phyloP scores from a whole-genome alignment of 2,329 filamentous ascomycete species.

The Ilyonectria sp. region DNA sequence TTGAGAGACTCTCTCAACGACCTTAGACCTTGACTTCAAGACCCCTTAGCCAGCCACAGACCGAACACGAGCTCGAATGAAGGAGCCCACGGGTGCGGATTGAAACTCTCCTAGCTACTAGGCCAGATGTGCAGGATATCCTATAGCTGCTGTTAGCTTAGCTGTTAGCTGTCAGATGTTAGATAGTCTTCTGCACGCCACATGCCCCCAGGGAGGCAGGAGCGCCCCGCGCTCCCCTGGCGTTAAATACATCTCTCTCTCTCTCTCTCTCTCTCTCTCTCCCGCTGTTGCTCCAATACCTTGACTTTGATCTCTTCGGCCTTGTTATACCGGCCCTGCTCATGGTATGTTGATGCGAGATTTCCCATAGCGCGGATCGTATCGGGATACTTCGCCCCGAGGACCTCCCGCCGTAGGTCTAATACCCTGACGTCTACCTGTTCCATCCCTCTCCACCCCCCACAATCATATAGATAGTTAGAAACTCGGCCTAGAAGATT shows the following conservation, averaged over 20 bases:
- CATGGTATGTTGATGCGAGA: neutral
- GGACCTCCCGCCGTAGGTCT: neutral
- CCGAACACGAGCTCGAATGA: conserved; percentile 14
- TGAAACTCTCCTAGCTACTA: neutral
- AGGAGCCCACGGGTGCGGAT: conserved; percentile 19
- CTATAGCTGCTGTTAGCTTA: neutral
- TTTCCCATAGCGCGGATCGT: neutral
- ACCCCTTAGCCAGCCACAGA: neutral
- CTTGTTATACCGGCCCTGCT: neutral
- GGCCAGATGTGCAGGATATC: conserved; percentile 7
- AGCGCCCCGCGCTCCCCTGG: conserved; percentile 15
- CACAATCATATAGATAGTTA: conserved; percentile 41
- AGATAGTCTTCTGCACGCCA: conserved; percentile 20
- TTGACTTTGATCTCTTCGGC: neutral
- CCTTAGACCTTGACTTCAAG: conserved; percentile 17
- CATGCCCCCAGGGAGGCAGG: conserved; percentile 3
- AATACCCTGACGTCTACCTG: neutral
- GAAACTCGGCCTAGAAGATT: conserved; percentile 37
- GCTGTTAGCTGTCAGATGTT: too few relatives aligned
- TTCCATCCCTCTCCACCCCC: conserved; percentile 31
- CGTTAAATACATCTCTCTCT: conserved; percentile 15
- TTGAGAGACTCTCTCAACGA: too few relatives aligned
- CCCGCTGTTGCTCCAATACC: neutral
- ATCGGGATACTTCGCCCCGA: too few relatives aligned
- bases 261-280: neutral